phyloP scores from a whole-genome alignment of 176 grass and related monocot species.

The Aegilops longissima region DNA sequence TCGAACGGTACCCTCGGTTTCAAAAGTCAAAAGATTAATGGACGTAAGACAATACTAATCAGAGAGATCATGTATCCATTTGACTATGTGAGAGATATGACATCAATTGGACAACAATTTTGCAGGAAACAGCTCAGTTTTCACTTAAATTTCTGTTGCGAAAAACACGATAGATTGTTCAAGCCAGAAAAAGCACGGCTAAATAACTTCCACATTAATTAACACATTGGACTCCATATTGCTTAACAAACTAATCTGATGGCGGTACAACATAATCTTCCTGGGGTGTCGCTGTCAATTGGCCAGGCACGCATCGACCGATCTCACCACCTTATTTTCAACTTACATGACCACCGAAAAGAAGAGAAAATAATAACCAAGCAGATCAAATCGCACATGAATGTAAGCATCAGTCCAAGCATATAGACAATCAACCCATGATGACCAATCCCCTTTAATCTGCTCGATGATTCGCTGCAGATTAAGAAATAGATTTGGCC shows the following conservation, averaged over 20 bases:
- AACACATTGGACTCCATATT: neutral
- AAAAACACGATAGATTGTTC: too few relatives aligned
- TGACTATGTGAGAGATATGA: too few relatives aligned
- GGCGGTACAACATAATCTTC: neutral
- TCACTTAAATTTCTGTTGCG: too few relatives aligned
- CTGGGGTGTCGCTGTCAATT: neutral
- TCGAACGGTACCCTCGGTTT: too few relatives aligned
- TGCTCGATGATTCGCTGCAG: neutral
- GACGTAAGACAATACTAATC: too few relatives aligned
- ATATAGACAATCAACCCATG: neutral
- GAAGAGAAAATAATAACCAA: neutral
- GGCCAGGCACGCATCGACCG: neutral
- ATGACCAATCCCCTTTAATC: constrained; percentile 11
- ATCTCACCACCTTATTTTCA: neutral
- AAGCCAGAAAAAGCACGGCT: neutral
- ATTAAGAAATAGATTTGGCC: constrained; percentile 2
- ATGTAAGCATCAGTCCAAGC: neutral
- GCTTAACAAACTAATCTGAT: neutral
- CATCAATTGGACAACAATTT: too few relatives aligned
- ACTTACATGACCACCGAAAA: neutral
- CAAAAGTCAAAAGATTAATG: too few relatives aligned
- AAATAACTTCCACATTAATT: neutral
- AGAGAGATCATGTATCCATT: too few relatives aligned
- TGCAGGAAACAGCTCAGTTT: too few relatives aligned
- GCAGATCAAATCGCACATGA: neutral